A percentile compares a stretch with the other conserved stretches of the same genome.
Conservation (phyloP, 1,139 yeast species). For the Meyerozyma athensensis region DNA sequence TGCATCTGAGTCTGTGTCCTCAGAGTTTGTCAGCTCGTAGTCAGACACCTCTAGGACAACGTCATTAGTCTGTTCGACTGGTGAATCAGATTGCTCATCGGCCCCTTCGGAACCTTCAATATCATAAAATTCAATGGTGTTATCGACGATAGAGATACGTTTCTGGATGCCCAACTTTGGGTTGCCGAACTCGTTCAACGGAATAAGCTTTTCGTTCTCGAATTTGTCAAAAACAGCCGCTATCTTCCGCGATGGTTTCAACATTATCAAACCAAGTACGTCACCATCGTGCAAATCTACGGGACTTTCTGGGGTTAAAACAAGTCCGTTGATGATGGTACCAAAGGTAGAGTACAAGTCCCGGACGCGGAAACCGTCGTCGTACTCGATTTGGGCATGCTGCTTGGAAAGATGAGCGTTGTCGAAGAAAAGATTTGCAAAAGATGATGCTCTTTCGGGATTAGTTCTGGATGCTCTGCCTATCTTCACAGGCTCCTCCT, state of each 20-base stretch:
- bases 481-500: not conserved
- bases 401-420: constrained; percentile 12
- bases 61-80: not conserved
- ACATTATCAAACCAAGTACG: constrained; percentile 28
- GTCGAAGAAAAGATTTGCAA: constrained; percentile 9
- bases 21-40: constrained; percentile 6
- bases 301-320: constrained; percentile 19
- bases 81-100: not conserved
- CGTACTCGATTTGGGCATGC: constrained; percentile 9
- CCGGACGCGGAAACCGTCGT: constrained; percentile 20
- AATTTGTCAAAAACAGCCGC: constrained; percentile 13
- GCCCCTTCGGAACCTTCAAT: constrained; percentile 5
- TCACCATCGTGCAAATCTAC: constrained; percentile 21
- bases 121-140: not conserved
- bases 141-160: not conserved
- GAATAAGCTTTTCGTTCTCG: constrained; percentile 12
- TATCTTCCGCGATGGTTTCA: constrained; percentile 24
- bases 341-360: constrained; percentile 40
- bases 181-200: constrained; percentile 20
- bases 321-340: constrained; percentile 28
- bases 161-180: constrained; percentile 21
- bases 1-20: constrained; percentile 6
- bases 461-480: constrained; percentile 11
- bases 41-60: too few relatives aligned
- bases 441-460: constrained; percentile 8